These are phyloP conservation scores for Cutaneotrichosporon dermatis DNA, from an alignment of 1,284 basidiomycete species.

Conservation along the genomic window DNA sequence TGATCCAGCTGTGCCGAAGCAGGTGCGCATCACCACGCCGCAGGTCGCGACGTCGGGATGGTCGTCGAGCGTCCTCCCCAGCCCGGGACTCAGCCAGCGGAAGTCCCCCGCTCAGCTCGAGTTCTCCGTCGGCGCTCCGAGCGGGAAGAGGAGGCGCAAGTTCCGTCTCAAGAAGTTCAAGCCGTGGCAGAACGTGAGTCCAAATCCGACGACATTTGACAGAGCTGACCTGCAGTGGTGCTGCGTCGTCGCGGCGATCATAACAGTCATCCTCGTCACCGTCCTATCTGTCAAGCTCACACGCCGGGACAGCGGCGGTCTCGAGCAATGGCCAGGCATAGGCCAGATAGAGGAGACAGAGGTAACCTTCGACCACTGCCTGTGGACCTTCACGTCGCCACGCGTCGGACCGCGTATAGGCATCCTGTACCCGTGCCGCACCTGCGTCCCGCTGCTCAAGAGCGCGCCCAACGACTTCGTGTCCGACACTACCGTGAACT, in stretches of 20 bases:
- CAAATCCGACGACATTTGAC: no score
- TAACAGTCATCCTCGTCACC: not conserved
- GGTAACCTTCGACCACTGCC: no score
- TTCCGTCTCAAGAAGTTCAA: not conserved
- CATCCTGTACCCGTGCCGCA: slow-evolving; percentile 22
- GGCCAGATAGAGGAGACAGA: no score
- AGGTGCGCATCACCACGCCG: not conserved
- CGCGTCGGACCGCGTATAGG: no score
- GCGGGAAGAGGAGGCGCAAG: not conserved
- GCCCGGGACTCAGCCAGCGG: not conserved
- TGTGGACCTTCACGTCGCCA: no score
- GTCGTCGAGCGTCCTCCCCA: not conserved
- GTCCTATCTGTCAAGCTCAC: not conserved
- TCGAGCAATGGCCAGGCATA: no score
- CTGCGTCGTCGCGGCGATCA: not conserved
- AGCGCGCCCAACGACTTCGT: slow-evolving; percentile 39
- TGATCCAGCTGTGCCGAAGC: not conserved
- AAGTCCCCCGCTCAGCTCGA: not conserved
- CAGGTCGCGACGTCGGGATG: not conserved
- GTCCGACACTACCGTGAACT: slow-evolving; percentile 1
- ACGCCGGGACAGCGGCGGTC: no score
- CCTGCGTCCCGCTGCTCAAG: slow-evolving; percentile 34
- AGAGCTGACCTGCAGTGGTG: not conserved
- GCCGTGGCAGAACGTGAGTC: no score
- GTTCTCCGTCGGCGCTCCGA: not conserved